Percentiles rank a stretch among this genome's conserved stretches.
Conservation (phyloP, 805 yeast species). For the Yamadazyma olivae region DNA sequence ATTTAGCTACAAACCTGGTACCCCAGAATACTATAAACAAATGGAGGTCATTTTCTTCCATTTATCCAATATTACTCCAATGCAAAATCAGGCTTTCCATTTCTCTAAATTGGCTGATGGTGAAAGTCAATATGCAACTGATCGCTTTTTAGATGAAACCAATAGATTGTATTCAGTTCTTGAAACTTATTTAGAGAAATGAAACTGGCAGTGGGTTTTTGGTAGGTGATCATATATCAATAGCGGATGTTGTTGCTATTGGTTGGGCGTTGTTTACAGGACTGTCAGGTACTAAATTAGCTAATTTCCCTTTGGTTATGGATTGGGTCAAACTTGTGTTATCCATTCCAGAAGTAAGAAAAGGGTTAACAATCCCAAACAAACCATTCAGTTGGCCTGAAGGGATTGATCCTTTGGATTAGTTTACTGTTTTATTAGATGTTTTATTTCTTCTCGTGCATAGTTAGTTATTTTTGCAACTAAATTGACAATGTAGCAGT, state of each 20-base stretch:
- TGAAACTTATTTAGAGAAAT: conserved; percentile 49
- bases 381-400: conserved; percentile 15
- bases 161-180: conserved; percentile 52
- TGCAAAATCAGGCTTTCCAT: conserved; percentile 59
- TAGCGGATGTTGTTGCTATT: conserved; percentile 54
- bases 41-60: conserved; percentile 55
- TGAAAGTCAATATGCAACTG: conserved; percentile 51
- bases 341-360: conserved; percentile 28
- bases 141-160: conserved; percentile 51
- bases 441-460: too few relatives aligned
- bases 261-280: conserved; percentile 38
- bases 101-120: conserved; percentile 46
- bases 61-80: conserved; percentile 56
- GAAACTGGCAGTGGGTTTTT: conserved; percentile 44
- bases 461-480: too few relatives aligned
- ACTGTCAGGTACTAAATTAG: conserved; percentile 26
- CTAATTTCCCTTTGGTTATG: conserved; percentile 36
- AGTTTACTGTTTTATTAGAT: too few relatives aligned
- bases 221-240: conserved; percentile 56
- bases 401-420: not conserved
- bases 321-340: conserved; percentile 39
- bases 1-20: conserved; percentile 34
- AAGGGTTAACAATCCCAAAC: conserved; percentile 20
- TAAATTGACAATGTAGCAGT: too few relatives aligned
- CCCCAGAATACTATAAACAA: conserved; percentile 48